Conservation (phyloP, 2,329 filamentous ascomycete species). For the Venturia pyrina region DNA sequence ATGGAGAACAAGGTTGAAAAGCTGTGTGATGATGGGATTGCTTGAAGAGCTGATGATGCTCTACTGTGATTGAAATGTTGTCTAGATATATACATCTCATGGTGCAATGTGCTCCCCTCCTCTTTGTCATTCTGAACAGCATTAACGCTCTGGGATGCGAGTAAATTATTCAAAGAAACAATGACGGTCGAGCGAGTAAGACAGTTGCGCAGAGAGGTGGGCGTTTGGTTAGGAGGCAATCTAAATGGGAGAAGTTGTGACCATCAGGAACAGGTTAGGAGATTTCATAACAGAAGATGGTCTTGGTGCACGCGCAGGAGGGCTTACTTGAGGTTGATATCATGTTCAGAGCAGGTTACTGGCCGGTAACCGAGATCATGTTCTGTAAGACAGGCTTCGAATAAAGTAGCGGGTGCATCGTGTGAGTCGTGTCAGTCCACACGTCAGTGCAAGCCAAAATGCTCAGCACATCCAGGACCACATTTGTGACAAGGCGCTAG, state of each 20-base stretch:
- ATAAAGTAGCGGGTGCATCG: background rate
- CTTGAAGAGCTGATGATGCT: conserved; percentile 1
- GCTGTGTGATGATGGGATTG: background rate
- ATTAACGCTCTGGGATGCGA: background rate
- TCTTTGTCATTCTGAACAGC: background rate
- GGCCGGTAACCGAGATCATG: background rate
- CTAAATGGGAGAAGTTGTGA: background rate
- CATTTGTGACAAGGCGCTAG: background rate
- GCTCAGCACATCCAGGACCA: background rate
- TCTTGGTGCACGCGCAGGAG: background rate
- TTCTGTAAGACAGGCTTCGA: background rate
- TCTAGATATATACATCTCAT: background rate
- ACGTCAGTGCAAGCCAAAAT: background rate
- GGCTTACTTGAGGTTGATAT: background rate
- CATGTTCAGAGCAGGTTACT: background rate
- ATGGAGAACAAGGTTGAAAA: background rate
- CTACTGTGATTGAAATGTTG: background rate
- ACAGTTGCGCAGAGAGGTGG: background rate
- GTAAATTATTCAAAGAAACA: background rate
- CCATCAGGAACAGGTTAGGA: background rate
- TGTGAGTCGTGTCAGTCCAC: background rate
- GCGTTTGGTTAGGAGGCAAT: background rate
- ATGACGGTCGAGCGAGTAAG: background rate
- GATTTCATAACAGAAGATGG: background rate
- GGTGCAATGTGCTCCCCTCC: background rate